Evolutionary conservation across 139 green algal genomes (phyloP), one percentile per base, ranked within the genome.

Genomic region (Zygnema cylindricum): DNA sequence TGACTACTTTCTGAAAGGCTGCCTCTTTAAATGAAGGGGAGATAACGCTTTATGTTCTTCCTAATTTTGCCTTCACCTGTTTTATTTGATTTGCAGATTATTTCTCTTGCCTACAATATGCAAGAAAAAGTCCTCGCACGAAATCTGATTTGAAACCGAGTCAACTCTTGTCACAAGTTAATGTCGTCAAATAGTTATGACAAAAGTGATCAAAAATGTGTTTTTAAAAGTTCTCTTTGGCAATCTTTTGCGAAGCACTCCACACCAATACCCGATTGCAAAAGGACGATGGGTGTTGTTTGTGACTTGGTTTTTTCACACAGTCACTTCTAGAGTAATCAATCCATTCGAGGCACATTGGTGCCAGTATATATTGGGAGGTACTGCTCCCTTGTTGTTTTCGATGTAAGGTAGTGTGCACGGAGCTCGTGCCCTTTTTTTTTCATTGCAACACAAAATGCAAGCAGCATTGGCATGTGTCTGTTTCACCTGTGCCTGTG

Each of bases 41-140:
- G n/a, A n/a, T n/a, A n/a, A n/a, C n/a, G 16, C 49, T 63, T 63
- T 63, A 16, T 63, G 49, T 63, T 63, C 7, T 63, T 16, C 49
- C 7, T 63, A 16, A 7, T 16, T 63, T 16, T 63, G 49, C n/a
- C n/a, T n/a, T n/a, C n/a, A n/a, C n/a, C n/a, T n/a, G n/a, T n/a
- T n/a, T n/a, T n/a, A n/a, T n/a, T n/a, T n/a, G n/a, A n/a, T 63
- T 7, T 63, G 39, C 71, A 79, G 71, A 79, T 79, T 49, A 79
- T 79, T 49, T 79, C 71, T 25, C 38, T 25, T 79, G 71, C 71
- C 11, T 79, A 57, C 39, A 79, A 79, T 49, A 79, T 79, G 71
- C 3, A 16, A 79, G 71, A 79, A 16, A 79, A 79, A 16, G 71
- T 79, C 16, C 39, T 79, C 16, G 71, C 40, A 57, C 3, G 71